Conservation (phyloP, 345 rosid genomes). For the Brassica juncea region DNA sequence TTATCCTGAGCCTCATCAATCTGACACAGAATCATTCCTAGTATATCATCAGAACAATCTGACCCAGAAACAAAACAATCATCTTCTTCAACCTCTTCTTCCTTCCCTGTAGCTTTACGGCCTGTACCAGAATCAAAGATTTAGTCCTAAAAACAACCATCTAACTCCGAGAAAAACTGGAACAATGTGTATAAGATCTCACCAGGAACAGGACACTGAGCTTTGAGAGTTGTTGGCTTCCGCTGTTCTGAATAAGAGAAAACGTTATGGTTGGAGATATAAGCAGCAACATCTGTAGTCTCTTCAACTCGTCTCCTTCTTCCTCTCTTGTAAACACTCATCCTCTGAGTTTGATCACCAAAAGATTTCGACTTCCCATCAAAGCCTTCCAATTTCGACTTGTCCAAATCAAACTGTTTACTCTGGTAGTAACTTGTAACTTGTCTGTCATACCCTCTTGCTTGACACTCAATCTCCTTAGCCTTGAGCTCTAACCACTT, state of each 20-base stretch:
- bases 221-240: constrained; percentile 43
- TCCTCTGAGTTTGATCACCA: constrained; percentile 42
- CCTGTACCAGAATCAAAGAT: constrained; percentile 36
- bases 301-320: constrained; percentile 74
- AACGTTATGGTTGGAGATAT: constrained; percentile 54
- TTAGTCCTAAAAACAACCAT: constrained; percentile 12
- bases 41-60: constrained; percentile 40
- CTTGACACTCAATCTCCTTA: constrained; percentile 55
- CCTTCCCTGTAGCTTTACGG: constrained; percentile 38
- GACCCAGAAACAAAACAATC: constrained; percentile 47
- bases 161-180: neutral
- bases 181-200: neutral
- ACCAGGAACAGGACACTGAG: constrained; percentile 44
- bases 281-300: constrained; percentile 54
- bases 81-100: constrained; percentile 31
- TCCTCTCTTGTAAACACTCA: constrained; percentile 57
- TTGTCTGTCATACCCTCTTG: constrained; percentile 55
- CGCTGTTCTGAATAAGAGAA: constrained; percentile 68
- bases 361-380: constrained; percentile 57
- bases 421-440: constrained; percentile 46
- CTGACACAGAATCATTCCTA: constrained; percentile 56
- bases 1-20: constrained; percentile 51
- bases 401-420: constrained; percentile 49
- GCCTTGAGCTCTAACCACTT: constrained; percentile 75
- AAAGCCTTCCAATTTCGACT: constrained; percentile 41